Evolutionary conservation across 192 early-diverging fungal species (phyloP).

Genomic region (Pecoramyces ruminantium): DNA sequence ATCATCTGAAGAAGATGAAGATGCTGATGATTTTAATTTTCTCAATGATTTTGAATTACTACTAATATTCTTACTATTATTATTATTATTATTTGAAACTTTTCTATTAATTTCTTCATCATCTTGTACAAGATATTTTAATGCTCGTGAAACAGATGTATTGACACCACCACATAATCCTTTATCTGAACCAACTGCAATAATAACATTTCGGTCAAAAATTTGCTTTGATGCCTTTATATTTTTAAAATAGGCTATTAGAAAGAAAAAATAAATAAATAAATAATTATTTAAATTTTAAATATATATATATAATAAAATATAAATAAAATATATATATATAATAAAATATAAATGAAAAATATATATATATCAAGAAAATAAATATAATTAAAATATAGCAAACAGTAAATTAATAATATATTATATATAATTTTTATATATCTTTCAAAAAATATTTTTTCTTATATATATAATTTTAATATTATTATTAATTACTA

Average conservation of each 20-base stretch:
- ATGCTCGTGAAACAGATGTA: conserved; percentile 73
- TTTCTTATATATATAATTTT: neutral
- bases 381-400: too few species aligned
- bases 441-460: neutral
- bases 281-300: too few species aligned
- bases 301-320: too few species aligned
- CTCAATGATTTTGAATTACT: neutral
- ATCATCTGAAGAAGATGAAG: neutral
- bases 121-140: conserved; percentile 4
- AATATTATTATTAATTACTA: too few species aligned
- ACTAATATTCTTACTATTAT: neutral
- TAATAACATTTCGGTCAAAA: conserved; percentile 48
- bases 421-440: too few species aligned
- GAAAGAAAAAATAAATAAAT: too few species aligned
- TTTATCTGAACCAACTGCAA: conserved; percentile 86
- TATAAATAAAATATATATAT: too few species aligned
- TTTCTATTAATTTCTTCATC: neutral
- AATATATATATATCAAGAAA: too few species aligned
- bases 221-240: conserved; percentile 47
- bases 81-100: neutral
- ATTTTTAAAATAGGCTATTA: conserved; percentile 54
- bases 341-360: too few species aligned
- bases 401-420: too few species aligned
- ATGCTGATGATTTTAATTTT: neutral
- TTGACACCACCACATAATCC: conserved; percentile 99